Conservation (phyloP, 352 stramenopile genomes). For the Phytophthora pseudosyringae region DNA sequence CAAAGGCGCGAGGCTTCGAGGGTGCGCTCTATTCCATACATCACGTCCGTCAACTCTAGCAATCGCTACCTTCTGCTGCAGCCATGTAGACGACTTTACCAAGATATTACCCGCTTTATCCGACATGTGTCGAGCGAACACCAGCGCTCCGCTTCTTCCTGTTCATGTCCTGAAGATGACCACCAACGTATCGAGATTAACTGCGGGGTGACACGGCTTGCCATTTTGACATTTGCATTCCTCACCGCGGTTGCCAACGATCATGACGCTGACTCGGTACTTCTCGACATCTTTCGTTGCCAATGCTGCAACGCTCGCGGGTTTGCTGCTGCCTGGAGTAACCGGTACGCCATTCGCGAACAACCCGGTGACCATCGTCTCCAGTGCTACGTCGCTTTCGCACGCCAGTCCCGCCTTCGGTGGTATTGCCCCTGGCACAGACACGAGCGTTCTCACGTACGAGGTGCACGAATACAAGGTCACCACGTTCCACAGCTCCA, state of each 20-base stretch:
- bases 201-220: background rate
- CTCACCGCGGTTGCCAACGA: slow-evolving; percentile 19
- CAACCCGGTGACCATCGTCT: slow-evolving; percentile 40
- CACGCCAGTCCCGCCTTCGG: slow-evolving; percentile 37
- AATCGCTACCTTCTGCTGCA: background rate
- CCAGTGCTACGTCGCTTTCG: slow-evolving; percentile 33
- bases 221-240: slow-evolving; percentile 28
- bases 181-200: background rate
- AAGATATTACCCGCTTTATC: background rate
- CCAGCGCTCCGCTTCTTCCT: slow-evolving; percentile 19
- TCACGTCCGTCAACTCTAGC: background rate
- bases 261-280: slow-evolving; percentile 28
- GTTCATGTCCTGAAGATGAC: slow-evolving; percentile 9
- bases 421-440: slow-evolving; percentile 17
- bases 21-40: slow-evolving; percentile 6
- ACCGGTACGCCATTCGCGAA: slow-evolving; percentile 37
- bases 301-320: slow-evolving; percentile 13
- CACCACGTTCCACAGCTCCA: slow-evolving; percentile 19
- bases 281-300: slow-evolving; percentile 7
- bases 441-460: slow-evolving; percentile 28
- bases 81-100: slow-evolving; percentile 11
- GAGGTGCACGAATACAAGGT: slow-evolving; percentile 26
- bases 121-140: slow-evolving; percentile 32
- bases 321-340: slow-evolving; percentile 17
- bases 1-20: slow-evolving; percentile 11